Evolutionary conservation across 768 basidiomycete species (phyloP).

Genomic region (Suillus plorans): DNA sequence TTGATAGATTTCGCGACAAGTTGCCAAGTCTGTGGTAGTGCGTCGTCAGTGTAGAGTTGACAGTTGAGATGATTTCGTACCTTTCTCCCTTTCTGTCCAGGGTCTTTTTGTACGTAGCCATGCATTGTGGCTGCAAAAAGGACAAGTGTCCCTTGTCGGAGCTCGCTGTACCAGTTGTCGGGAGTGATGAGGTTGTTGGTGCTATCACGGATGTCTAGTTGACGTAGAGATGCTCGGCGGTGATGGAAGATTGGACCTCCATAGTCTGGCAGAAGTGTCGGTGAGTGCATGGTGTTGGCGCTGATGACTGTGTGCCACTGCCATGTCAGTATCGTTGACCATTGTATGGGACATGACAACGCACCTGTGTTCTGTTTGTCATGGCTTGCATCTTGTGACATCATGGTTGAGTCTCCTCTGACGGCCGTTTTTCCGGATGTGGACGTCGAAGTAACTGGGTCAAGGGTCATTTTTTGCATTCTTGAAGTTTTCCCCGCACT

Average conservation of each 20-base stretch:
- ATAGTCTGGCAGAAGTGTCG: not conserved
- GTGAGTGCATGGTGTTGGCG: not conserved
- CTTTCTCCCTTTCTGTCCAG: not conserved
- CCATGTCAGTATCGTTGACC: not conserved
- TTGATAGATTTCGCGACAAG: too few relatives aligned
- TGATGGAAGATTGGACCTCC: not conserved
- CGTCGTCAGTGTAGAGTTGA: too few relatives aligned
- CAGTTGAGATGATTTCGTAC: not conserved
- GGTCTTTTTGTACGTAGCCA: not conserved
- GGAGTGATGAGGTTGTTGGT: not conserved
- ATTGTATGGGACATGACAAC: too few relatives aligned
- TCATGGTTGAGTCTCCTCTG: not conserved
- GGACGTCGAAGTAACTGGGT: not conserved
- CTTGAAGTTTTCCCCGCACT: not conserved
- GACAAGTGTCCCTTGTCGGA: not conserved
- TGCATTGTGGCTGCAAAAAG: not conserved
- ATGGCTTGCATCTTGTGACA: too few relatives aligned
- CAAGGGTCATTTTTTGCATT: not conserved
- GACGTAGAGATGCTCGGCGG: not conserved
- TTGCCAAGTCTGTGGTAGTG: too few relatives aligned
- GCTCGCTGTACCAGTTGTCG: not conserved
- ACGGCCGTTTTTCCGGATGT: not conserved
- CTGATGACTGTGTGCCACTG: not conserved
- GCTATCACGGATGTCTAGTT: not conserved
- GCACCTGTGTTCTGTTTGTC: too few relatives aligned